Evolutionary conservation across 306 rosid genomes (phyloP), one percentile per base, ranked within the genome.

Genomic region (Inga oerstediana): DNA sequence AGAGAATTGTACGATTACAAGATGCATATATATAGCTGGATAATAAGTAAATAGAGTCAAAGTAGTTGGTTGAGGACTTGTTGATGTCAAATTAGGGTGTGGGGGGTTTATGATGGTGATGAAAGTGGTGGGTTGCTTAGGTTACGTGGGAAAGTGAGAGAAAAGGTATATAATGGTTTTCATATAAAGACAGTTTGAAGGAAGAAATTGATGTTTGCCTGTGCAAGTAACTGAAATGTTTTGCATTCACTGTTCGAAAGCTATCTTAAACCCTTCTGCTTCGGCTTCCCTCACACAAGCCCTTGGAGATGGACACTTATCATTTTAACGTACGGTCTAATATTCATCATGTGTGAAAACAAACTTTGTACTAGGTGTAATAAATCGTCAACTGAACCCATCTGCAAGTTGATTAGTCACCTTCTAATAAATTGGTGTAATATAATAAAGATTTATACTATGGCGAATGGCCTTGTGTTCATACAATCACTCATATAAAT

Each of bases 141-240:
- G 80, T 89, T 89, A 76, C 77, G 80, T 89, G 80, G 81, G 83
- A 81, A 83, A 85, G 89, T 80, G 79, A 83, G 86, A 59, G 84
- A 74, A 82, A 89, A 89, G 90, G 92, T 87, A 22, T 44, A 69
- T 89, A 32, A 87, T 85, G 88, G 84, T 87, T 89, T 89, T 87
- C 92, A 87, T 66, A 87, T 22, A 80, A 45, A 61, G 89, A 89
- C 88, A 78, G 58, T 83, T 71, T 82, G 74, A 83, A 80, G 69
- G 71, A 85, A 49, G 77, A 85, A 58, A 80, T 85, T 81, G 83
- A 86, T 75, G 80, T 75, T 80, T 81, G 86, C 78, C 69, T 64
- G 70, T 71, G 86, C 83, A 85, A 89, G 89, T 83, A 84, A 86
- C 87, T 64, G 87, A 84, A 85, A 81, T 68, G 52, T 80, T 39